Conservation (phyloP, 78 protist species). For the Acrasis kona region DNA sequence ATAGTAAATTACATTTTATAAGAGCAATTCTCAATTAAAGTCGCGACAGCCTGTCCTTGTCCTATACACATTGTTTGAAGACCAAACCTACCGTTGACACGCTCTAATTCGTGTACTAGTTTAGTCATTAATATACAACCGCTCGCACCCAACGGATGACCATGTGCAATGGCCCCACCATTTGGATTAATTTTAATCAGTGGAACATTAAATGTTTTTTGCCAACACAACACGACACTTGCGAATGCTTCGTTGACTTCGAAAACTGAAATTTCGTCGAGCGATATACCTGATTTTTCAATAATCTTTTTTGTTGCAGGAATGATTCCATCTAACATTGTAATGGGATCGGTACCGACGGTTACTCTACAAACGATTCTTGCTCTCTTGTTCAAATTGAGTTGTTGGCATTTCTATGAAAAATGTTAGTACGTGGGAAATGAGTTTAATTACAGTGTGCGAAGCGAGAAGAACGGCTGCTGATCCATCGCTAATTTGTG, state of each 20-base stretch:
- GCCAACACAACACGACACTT: conserved; percentile 15
- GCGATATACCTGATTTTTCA: background rate
- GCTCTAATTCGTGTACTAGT: conserved; percentile 51
- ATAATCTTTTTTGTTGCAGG: conserved; percentile 16
- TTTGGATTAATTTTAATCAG: background rate
- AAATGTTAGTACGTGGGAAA: too few species aligned
- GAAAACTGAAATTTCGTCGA: conserved; percentile 21
- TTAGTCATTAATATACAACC: conserved; percentile 49
- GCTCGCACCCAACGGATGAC: conserved; percentile 38
- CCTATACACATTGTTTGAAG: conserved; percentile 68
- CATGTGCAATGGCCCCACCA: conserved; percentile 37
- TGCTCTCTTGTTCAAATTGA: background rate
- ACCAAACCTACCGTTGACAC: conserved; percentile 40
- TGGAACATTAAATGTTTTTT: conserved; percentile 1
- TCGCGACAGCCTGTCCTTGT: conserved; percentile 55
- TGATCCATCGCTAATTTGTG: conserved; percentile 31
- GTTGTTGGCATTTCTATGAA: too few species aligned
- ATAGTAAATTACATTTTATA: too few species aligned
- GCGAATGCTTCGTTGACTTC: conserved; percentile 48
- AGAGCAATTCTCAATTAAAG: too few species aligned
- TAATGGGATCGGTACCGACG: conserved; percentile 28
- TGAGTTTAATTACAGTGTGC: background rate
- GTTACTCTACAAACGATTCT: conserved; percentile 19
- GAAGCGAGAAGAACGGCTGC: conserved; percentile 19
- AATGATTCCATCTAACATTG: conserved; percentile 29